These are phyloP conservation scores for Pythium biforme DNA, from an alignment of 352 stramenopile species.

Conservation along the genomic window DNA sequence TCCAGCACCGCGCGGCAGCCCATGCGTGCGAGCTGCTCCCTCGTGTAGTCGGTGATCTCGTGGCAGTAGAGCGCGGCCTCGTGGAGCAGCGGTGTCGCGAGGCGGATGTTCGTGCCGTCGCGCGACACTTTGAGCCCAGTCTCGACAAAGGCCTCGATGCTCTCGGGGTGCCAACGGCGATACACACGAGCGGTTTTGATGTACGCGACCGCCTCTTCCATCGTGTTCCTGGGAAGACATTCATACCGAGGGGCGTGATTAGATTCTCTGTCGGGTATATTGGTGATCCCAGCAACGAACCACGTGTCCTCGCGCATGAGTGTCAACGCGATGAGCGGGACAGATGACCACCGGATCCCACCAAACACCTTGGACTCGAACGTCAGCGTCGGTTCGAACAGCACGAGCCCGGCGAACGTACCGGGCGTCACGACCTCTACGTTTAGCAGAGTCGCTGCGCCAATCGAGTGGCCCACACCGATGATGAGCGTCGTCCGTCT, in stretches of 20 bases:
- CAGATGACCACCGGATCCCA: not conserved
- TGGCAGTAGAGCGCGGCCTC: constrained; percentile 21
- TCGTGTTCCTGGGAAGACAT: constrained; percentile 8
- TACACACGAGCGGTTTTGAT: constrained; percentile 10
- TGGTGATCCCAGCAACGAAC: constrained; percentile 3
- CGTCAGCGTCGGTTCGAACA: not conserved
- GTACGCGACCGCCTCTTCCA: constrained; percentile 3
- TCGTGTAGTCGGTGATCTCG: constrained; percentile 5
- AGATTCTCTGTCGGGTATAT: too few species aligned
- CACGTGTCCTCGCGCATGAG: constrained; percentile 7
- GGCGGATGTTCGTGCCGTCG: not conserved
- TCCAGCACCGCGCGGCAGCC: constrained; percentile 6
- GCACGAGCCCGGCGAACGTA: constrained; percentile 1
- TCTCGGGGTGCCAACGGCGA: constrained; percentile 11
- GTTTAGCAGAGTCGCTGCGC: constrained; percentile 2
- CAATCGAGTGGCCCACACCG: constrained; percentile 17
- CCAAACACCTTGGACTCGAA: not conserved
- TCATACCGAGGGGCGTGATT: too few species aligned
- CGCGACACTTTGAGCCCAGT: not conserved
- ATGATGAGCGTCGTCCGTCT: constrained; percentile 1
- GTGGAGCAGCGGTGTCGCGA: constrained; percentile 16
- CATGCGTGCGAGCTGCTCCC: not conserved
- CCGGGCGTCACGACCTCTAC: constrained; percentile 4
- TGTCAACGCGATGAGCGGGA: not conserved
- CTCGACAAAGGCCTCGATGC: constrained; percentile 5